These are phyloP conservation scores for Musa beccarii DNA, from an alignment of 176 grass and related monocot genomes.

Conservation along the genomic window DNA sequence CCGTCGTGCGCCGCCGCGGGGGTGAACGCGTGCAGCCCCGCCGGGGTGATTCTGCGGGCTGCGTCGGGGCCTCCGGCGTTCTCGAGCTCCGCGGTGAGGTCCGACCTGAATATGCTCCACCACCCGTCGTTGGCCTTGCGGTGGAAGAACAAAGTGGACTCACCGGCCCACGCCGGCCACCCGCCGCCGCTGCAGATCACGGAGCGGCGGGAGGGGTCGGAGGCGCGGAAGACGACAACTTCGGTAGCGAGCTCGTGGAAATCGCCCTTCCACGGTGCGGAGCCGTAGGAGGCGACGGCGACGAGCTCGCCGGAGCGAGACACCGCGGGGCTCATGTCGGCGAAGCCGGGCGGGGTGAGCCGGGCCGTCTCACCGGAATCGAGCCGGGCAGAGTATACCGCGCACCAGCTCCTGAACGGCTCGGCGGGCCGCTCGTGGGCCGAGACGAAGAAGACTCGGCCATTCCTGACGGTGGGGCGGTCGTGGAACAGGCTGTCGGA, in stretches of 20 bases:
- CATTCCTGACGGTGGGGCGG: slow-evolving; percentile 45
- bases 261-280: slow-evolving; percentile 57
- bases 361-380: slow-evolving; percentile 5
- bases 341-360: slow-evolving; percentile 39
- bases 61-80: slow-evolving; percentile 10
- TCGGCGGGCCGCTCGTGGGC: slow-evolving; percentile 40
- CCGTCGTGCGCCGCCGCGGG: slow-evolving; percentile 41
- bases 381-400: slow-evolving; percentile 47
- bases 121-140: slow-evolving; percentile 72
- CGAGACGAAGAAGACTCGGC: slow-evolving; percentile 58
- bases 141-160: slow-evolving; percentile 62
- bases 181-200: slow-evolving; percentile 33
- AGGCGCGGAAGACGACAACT: slow-evolving; percentile 48
- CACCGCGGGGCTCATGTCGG: slow-evolving; percentile 80
- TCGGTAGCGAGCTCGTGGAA: slow-evolving; percentile 68
- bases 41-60: slow-evolving; percentile 49
- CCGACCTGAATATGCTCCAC: slow-evolving; percentile 75
- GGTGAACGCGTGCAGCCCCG: slow-evolving; percentile 72
- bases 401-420: slow-evolving; percentile 71
- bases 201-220: slow-evolving; percentile 37
- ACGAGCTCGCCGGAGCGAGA: slow-evolving; percentile 44
- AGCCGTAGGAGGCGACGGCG: slow-evolving; percentile 76
- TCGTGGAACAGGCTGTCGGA: slow-evolving; percentile 68
- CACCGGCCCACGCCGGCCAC: slow-evolving; percentile 77
- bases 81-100: slow-evolving; percentile 38